Conservation (phyloP, 2,329 filamentous ascomycete species). For the Colletotrichum sp. region DNA sequence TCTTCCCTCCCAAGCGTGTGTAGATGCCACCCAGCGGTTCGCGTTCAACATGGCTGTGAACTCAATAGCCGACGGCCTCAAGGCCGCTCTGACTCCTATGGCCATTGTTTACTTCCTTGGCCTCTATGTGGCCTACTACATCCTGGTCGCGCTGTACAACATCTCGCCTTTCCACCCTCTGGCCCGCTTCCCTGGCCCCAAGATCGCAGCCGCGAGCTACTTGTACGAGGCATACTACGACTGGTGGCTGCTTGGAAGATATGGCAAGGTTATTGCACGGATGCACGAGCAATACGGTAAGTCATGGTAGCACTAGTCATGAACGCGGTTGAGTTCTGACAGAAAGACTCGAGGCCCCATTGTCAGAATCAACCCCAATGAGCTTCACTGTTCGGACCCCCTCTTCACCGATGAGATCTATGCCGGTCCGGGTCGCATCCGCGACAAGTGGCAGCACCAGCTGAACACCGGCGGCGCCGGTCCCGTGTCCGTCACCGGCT, state of each 20-base stretch:
- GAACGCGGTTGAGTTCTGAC: background rate
- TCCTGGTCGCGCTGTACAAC: slow-evolving; percentile 9
- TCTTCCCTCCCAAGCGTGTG: background rate
- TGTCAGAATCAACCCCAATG: slow-evolving; percentile 41
- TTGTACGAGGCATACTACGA: slow-evolving; percentile 16
- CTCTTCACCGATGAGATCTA: slow-evolving; percentile 42
- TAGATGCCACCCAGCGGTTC: background rate
- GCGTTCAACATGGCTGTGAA: background rate
- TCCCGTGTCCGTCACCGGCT: slow-evolving; percentile 23
- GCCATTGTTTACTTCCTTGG: slow-evolving; percentile 4
- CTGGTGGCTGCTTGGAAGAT: slow-evolving; percentile 9
- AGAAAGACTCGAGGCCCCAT: slow-evolving; percentile 32
- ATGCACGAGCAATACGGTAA: slow-evolving; percentile 17
- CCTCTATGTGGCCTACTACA: background rate
- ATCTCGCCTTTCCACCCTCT: slow-evolving; percentile 15
- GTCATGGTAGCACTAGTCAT: background rate
- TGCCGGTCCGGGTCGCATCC: slow-evolving; percentile 20
- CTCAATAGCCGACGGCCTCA: background rate
- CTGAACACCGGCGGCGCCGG: slow-evolving; percentile 26
- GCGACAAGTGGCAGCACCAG: slow-evolving; percentile 25
- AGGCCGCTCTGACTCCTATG: background rate
- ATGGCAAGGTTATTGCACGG: slow-evolving; percentile 12
- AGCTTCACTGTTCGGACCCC: slow-evolving; percentile 40
- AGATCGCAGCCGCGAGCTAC: slow-evolving; percentile 11
- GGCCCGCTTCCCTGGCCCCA: slow-evolving; percentile 11